These are phyloP conservation scores for Macrophomina phaseolina DNA, from an alignment of 2,329 filamentous ascomycete species.

Conservation along the genomic window DNA sequence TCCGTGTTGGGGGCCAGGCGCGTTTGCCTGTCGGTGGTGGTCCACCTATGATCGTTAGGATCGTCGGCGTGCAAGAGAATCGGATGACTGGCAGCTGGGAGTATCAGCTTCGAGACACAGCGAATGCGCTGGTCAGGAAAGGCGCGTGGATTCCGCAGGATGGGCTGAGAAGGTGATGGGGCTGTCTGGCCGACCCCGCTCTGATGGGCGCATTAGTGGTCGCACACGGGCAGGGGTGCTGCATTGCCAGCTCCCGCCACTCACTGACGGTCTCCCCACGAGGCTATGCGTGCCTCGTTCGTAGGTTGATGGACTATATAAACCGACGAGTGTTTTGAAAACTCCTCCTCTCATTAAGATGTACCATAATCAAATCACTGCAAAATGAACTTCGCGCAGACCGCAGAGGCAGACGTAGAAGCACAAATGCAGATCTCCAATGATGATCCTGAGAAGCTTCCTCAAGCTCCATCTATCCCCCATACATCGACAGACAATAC, in stretches of 20 bases:
- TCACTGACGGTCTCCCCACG: background rate
- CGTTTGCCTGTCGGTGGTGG: background rate
- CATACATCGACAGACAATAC: background rate
- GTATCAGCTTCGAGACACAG: conserved; percentile 4
- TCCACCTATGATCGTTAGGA: background rate
- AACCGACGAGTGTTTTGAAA: background rate
- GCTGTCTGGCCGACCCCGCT: too few species aligned
- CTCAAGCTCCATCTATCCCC: background rate
- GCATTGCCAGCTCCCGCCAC: background rate
- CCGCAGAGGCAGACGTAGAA: background rate
- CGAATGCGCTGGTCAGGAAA: background rate
- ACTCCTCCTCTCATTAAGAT: background rate
- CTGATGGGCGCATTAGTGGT: too few species aligned
- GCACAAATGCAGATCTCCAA: background rate
- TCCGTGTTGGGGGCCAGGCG: background rate
- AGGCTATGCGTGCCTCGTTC: background rate
- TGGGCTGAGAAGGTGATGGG: too few species aligned
- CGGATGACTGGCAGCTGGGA: conserved; percentile 1
- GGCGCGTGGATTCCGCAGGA: background rate
- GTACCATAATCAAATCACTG: background rate
- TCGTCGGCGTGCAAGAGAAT: background rate
- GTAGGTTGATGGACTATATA: background rate
- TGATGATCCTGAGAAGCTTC: background rate
- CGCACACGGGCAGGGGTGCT: background rate
- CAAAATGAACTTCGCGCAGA: background rate